These are phyloP conservation scores for Mortierella antarctica DNA, from an alignment of 192 early-diverging fungal species.

Conservation along the genomic window DNA sequence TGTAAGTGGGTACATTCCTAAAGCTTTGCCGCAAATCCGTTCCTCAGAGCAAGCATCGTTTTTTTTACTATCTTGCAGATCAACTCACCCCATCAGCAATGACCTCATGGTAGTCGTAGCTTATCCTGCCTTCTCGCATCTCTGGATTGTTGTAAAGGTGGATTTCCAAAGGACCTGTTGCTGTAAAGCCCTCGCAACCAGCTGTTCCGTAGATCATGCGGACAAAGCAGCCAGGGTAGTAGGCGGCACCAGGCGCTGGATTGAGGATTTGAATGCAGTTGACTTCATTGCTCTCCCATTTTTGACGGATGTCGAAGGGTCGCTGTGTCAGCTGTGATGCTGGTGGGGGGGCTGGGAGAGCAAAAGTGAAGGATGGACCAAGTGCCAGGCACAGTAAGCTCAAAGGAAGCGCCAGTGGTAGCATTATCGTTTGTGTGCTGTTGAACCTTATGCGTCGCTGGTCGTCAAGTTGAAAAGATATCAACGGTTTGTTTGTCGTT, in stretches of 20 bases:
- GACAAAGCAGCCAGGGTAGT: constrained; percentile 29
- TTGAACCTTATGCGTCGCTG: neutral
- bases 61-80: too few species aligned
- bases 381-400: constrained; percentile 12
- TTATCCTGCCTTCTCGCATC: constrained; percentile 9
- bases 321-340: neutral
- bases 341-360: constrained; percentile 1
- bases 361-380: neutral
- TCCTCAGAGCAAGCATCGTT: too few species aligned
- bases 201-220: constrained; percentile 24
- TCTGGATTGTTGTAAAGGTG: constrained; percentile 45
- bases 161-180: constrained; percentile 24
- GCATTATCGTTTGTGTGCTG: neutral
- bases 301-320: constrained; percentile 25
- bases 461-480: too few species aligned
- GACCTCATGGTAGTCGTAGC: constrained; percentile 38
- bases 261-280: constrained; percentile 38
- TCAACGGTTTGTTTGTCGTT: too few species aligned
- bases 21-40: neutral
- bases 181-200: constrained; percentile 11
- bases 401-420: constrained; percentile 8
- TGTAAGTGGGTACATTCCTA: neutral
- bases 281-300: constrained; percentile 38
- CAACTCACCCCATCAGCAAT: constrained; percentile 30
- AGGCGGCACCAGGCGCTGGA: constrained; percentile 27